Evolutionary conservation across 2,329 filamentous ascomycete species (phyloP).

Genomic region (Emmonsiellopsis sp.): DNA sequence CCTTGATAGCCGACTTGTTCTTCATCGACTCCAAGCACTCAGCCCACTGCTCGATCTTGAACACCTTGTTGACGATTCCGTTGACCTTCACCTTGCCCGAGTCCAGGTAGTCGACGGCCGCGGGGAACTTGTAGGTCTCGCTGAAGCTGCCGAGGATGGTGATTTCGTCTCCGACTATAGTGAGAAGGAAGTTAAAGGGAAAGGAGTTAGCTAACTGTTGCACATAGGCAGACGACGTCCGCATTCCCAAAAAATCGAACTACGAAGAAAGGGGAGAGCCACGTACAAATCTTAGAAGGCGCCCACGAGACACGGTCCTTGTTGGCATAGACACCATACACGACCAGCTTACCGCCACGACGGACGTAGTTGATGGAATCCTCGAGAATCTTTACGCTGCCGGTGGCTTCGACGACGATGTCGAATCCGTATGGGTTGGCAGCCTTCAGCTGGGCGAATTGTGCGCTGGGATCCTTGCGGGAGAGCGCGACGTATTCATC

Average conservation of each 20-base stretch:
- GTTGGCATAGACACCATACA: slow-evolving; percentile 61
- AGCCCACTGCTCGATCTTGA: slow-evolving; percentile 63
- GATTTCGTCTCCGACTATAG: slow-evolving; percentile 50
- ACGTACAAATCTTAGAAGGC: slow-evolving; percentile 61
- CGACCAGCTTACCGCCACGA: slow-evolving; percentile 61
- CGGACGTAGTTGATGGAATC: slow-evolving; percentile 63
- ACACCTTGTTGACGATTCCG: slow-evolving; percentile 65
- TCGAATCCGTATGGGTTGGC: slow-evolving; percentile 66
- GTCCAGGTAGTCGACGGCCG: slow-evolving; percentile 46
- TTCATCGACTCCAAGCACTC: slow-evolving; percentile 62
- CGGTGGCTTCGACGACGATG: slow-evolving; percentile 63
- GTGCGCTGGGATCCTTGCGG: slow-evolving; percentile 43
- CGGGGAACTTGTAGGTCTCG: slow-evolving; percentile 63
- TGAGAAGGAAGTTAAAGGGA: background rate
- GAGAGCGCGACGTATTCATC: slow-evolving; percentile 42
- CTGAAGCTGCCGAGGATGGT: slow-evolving; percentile 66
- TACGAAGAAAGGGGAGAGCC: background rate
- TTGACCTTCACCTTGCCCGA: slow-evolving; percentile 40
- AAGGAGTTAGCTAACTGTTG: slow-evolving; percentile 8
- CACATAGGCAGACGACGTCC: background rate
- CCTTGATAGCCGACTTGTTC: slow-evolving; percentile 66
- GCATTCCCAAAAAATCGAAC: background rate
- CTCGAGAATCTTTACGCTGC: slow-evolving; percentile 59
- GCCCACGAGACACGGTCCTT: slow-evolving; percentile 57
- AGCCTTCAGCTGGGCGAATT: slow-evolving; percentile 54